These are phyloP conservation scores for Colletotrichum cordylinicola DNA, from an alignment of 2,329 filamentous ascomycete species.

Conservation along the genomic window DNA sequence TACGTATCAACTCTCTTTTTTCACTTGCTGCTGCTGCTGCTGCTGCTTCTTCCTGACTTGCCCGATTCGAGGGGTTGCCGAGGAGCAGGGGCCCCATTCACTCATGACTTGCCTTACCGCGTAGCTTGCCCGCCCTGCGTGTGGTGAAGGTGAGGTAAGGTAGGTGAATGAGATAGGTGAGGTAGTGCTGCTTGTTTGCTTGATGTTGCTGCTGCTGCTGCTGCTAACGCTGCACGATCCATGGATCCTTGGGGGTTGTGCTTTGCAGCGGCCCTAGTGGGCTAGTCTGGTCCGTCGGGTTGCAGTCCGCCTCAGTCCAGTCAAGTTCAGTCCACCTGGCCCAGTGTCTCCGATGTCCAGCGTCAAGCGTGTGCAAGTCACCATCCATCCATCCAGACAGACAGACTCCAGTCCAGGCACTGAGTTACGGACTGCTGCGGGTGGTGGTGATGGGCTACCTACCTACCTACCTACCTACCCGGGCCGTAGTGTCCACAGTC, in stretches of 20 bases:
- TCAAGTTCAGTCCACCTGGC: not conserved
- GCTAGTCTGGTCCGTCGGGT: conserved; percentile 11
- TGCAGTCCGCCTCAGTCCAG: not conserved
- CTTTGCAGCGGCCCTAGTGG: conserved; percentile 20
- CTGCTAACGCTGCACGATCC: conserved; percentile 7
- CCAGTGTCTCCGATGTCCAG: not conserved
- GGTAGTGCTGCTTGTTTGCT: not conserved
- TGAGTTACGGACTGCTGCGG: not conserved
- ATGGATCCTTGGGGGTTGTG: conserved; percentile 11
- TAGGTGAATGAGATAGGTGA: not conserved
- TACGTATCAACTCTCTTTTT: conserved; percentile 13
- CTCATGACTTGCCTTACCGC: not conserved
- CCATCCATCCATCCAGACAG: not conserved
- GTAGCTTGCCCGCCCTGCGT: not conserved
- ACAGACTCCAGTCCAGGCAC: not conserved
- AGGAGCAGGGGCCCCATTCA: not conserved
- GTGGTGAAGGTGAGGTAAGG: not conserved
- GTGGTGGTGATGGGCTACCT: not conserved
- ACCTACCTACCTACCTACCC: not conserved
- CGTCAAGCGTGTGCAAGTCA: not conserved
- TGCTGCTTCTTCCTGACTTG: not conserved
- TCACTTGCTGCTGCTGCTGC: not conserved
- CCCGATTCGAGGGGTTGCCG: not conserved
- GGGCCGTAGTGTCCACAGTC: not conserved
- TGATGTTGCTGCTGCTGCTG: not conserved